Conservation (phyloP, 1,284 basidiomycete species). For the Puccinia triticina region DNA sequence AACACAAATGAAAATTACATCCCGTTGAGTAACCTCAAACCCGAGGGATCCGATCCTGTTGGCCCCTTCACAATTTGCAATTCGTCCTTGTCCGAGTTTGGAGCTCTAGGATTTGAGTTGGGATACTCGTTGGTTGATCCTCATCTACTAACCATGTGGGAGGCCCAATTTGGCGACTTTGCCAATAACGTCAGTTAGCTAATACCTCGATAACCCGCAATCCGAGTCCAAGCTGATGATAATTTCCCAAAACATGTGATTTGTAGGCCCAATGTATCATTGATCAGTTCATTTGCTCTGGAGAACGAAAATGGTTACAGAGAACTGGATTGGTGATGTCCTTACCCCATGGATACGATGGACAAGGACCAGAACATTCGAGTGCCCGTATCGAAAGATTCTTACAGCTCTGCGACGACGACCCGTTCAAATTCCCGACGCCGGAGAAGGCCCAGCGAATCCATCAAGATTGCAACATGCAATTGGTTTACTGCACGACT, state of each 20-base stretch:
- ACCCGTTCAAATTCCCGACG: constrained; percentile 80
- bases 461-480: constrained; percentile 99
- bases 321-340: constrained; percentile 88
- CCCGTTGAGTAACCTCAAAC: constrained; percentile 72
- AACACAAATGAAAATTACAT: constrained; percentile 85
- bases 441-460: constrained; percentile 88
- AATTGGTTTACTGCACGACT: constrained; percentile 86
- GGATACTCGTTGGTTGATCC: constrained; percentile 98
- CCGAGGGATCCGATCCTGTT: constrained; percentile 72
- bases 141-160: constrained; percentile 92
- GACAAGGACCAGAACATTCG: constrained; percentile 98
- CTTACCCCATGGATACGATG: constrained; percentile 91
- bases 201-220: not conserved
- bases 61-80: constrained; percentile 93
- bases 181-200: constrained; percentile 69
- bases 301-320: constrained; percentile 98
- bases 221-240: not conserved
- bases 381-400: constrained; percentile 94
- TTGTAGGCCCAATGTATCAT: constrained; percentile 85
- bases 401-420: constrained; percentile 96
- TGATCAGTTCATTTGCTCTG: constrained; percentile 97
- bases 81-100: constrained; percentile 95
- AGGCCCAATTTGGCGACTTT: constrained; percentile 97
- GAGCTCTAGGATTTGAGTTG: constrained; percentile 93
- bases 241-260: not conserved